Percentiles rank a stretch among this genome's conserved stretches.
These are phyloP conservation scores for Millerago galiae DNA, from an alignment of 805 yeast species.

Conservation along the genomic window DNA sequence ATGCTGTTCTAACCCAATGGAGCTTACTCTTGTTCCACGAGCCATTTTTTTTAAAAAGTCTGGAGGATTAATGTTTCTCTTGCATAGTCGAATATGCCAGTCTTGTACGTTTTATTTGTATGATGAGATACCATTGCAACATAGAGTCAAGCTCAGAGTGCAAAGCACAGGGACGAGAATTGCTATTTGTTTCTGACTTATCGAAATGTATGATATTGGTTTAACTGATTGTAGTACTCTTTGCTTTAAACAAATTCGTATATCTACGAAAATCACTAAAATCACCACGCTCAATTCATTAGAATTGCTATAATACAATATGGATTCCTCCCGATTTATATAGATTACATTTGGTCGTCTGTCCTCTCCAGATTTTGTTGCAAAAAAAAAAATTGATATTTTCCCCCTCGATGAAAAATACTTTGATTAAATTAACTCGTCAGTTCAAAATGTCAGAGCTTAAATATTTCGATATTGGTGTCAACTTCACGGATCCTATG, in stretches of 20 bases:
- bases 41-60: conserved; percentile 33
- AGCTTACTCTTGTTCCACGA: conserved; percentile 74
- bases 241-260: too few species aligned
- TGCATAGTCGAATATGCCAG: conserved; percentile 67
- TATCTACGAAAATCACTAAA: too few species aligned
- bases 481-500: conserved; percentile 86
- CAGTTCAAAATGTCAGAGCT: not conserved
- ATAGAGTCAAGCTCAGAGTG: conserved; percentile 90
- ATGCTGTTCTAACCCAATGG: conserved; percentile 58
- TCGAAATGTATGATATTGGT: not conserved
- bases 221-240: not conserved
- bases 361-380: too few species aligned
- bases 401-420: too few species aligned
- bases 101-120: conserved; percentile 25
- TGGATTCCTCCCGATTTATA: too few species aligned
- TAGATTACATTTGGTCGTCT: too few species aligned
- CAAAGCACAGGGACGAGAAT: conserved; percentile 58
- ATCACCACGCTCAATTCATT: too few species aligned
- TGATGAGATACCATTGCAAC: conserved; percentile 77
- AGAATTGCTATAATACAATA: too few species aligned
- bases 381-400: too few species aligned
- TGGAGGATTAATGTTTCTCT: conserved; percentile 12
- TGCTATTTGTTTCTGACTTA: conserved; percentile 35
- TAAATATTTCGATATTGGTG: conserved; percentile 42
- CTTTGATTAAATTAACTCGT: not conserved